Percentiles rank a stretch among this genome's conserved stretches.
phyloP scores from a whole-genome alignment of 2,329 filamentous ascomycete genomes.

The Dothidotthia symphoricarpi region DNA sequence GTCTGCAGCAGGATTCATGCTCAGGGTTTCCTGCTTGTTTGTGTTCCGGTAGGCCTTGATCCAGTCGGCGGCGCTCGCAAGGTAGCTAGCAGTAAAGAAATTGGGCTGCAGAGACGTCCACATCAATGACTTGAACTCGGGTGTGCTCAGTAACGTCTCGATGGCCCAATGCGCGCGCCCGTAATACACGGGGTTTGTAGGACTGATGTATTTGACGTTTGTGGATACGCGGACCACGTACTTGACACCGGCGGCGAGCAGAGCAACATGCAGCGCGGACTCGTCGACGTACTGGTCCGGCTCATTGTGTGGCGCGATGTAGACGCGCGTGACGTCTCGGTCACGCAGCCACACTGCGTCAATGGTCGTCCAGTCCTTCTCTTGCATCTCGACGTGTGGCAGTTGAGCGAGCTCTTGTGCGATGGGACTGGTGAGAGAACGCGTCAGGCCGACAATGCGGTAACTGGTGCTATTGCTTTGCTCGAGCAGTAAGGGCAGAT shows the following conservation, averaged over 20 bases:
- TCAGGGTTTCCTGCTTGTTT: not conserved
- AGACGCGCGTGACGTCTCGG: conserved; percentile 2
- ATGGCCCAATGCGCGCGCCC: conserved; percentile 6
- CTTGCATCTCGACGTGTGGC: conserved; percentile 4
- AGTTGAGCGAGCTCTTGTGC: conserved; percentile 9
- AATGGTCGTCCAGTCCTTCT: conserved; percentile 5
- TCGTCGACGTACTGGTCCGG: conserved; percentile 9
- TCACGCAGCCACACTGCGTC: conserved; percentile 6
- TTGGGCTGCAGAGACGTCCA: conserved; percentile 7
- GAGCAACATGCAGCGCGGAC: conserved; percentile 5
- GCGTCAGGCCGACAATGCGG: conserved; percentile 5
- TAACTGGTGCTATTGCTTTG: not conserved
- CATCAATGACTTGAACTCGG: conserved; percentile 2
- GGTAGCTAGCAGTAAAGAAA: not conserved
- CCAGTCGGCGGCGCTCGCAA: not conserved
- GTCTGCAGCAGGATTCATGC: not conserved
- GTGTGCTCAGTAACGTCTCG: conserved; percentile 4
- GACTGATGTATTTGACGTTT: conserved; percentile 2
- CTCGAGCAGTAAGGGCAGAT: conserved; percentile 5
- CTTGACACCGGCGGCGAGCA: no score
- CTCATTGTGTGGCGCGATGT: conserved; percentile 10
- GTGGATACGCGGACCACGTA: conserved; percentile 2
- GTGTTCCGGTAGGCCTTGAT: no score
- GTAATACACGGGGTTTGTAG: conserved; percentile 3
- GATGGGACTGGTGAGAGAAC: conserved; percentile 1